Evolutionary conservation across 1,139 yeast species (phyloP), one percentile per base, ranked within the genome.

Genomic region (Diutina siamensis): DNA sequence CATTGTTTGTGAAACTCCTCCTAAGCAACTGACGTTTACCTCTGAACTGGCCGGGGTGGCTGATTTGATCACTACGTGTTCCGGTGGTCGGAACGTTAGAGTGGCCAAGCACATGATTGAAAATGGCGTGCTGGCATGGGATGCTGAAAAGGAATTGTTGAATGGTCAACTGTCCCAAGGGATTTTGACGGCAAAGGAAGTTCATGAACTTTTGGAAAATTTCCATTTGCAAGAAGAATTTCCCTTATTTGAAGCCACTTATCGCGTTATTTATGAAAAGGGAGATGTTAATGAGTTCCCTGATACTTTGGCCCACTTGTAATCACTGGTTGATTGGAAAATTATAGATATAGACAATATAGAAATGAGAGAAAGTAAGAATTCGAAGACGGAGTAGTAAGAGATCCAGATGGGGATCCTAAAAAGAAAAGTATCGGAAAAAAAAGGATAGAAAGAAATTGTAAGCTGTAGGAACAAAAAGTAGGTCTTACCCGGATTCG

Each of bases 401-500:
- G n/a, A n/a, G n/a, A n/a, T n/a, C n/a, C n/a, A n/a, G n/a, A n/a
- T n/a, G n/a, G n/a, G n/a, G n/a, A n/a, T n/a, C n/a, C n/a, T 25
- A 10, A 7, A 10, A 25, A 25, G 28, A 10, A 25, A 25, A 7
- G 5, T 5, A 25, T 7, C 10, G 28, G 28, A 25, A 25, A 7
- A 25, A 10, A 25, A 7, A 10, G 28, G 10, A 25, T 10, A 25
- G 28, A 25, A 7, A 10, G 28, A 25, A 25, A 25, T 7, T 5
- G 28, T 25, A 25, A 5, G 28, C 5, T 5, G 10, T 25, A 25
- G 9, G 28, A 31, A 10, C 34, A 9, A 31, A 31, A 31, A 10
- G 12, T 10, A 80, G 88, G 87, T 81, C 87, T 79, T 78, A 78
- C 87, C 88, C 88, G 88, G 89, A 80, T 80, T 82, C 89, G 89